Base-by-base conservation (phyloP, 768 basidiomycete species). In the Termitomyces sp. region DNA sequence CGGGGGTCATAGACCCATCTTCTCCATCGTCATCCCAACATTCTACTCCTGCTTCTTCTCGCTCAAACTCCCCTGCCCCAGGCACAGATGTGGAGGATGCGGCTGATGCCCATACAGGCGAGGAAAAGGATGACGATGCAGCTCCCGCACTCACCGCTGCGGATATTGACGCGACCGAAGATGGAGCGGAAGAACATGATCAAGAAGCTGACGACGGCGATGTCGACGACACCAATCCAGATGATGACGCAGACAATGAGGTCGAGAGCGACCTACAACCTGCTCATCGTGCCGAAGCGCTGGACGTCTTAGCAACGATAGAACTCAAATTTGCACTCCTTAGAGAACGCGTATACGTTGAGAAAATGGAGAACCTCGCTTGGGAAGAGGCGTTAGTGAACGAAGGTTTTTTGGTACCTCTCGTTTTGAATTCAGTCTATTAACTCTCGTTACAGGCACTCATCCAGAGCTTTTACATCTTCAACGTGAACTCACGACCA, bases 281-380 rank as follows among this genome's bases (percentile, higher is more conserved):
- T 46, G 88, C 87, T 0, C 89, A 92, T 68, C 80, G 92, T 22
- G 87, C 86, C 4, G 94, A 96, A 65, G 94, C 94, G 0, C 79
- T 98, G 57, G 93, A 94, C 58, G 87, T 88, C 0, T 75, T 98
- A 7, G 88, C 95, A 3, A 81, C 78, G 46, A 95, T 99, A 63
- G 96, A 99, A 67, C 84, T 98, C 72, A 92, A 91, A 66, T 97
- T 94, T 70, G 94, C 95, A 0, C 72, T 89, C 32, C 71, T 98
- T 56, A 75, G 96, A 47, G 94, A 98, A 68, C 78, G 85, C 50
- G 77, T 98, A 16, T 98, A 95, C 69, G 79, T 98, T 20, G 96
- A 98, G 73, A 90, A 94, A 69, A 94, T 98, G 92, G 90, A 94
- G 41, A 85, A 83, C 4, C 74, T 96, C 8, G 88, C 90, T 34